These are phyloP conservation scores for Acanthamoeba lenticulata DNA, from an alignment of 208 protist species.

Conservation along the genomic window DNA sequence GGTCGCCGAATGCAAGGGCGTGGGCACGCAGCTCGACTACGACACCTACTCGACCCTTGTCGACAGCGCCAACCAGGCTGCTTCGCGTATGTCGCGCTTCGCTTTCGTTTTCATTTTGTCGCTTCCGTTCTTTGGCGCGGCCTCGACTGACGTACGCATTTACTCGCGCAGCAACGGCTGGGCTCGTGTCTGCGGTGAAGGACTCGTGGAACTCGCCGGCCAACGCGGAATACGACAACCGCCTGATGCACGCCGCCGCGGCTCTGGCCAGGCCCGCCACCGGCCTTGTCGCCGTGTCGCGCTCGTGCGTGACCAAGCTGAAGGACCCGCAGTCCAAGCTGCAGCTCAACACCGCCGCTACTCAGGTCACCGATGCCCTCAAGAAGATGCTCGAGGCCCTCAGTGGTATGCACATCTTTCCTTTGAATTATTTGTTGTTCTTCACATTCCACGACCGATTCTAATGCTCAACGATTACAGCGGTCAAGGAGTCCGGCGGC, in stretches of 20 bases:
- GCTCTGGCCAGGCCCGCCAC: constrained; percentile 45
- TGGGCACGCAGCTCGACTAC: constrained; percentile 31
- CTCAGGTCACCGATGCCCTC: constrained; percentile 60
- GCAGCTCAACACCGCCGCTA: constrained; percentile 53
- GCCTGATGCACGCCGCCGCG: constrained; percentile 39
- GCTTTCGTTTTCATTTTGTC: neutral
- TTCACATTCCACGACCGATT: too few species aligned
- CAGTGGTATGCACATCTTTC: neutral
- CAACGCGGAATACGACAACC: constrained; percentile 40
- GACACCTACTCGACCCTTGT: constrained; percentile 12
- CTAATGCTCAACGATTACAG: neutral
- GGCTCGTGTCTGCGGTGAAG: constrained; percentile 31
- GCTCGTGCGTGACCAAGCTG: constrained; percentile 66
- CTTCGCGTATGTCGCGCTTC: constrained; percentile 1
- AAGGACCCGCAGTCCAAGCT: constrained; percentile 63
- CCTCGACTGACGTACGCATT: neutral
- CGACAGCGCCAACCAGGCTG: constrained; percentile 46
- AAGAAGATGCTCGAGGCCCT: constrained; percentile 67
- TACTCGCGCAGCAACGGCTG: neutral
- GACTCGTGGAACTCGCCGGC: constrained; percentile 56
- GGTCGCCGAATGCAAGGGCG: constrained; percentile 64
- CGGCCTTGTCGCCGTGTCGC: constrained; percentile 61
- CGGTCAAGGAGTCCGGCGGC: constrained; percentile 67
- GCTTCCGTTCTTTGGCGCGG: neutral
- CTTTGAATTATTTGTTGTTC: neutral